Base-by-base conservation (phyloP, 257 asterid genomes). In the Rhazya stricta region DNA sequence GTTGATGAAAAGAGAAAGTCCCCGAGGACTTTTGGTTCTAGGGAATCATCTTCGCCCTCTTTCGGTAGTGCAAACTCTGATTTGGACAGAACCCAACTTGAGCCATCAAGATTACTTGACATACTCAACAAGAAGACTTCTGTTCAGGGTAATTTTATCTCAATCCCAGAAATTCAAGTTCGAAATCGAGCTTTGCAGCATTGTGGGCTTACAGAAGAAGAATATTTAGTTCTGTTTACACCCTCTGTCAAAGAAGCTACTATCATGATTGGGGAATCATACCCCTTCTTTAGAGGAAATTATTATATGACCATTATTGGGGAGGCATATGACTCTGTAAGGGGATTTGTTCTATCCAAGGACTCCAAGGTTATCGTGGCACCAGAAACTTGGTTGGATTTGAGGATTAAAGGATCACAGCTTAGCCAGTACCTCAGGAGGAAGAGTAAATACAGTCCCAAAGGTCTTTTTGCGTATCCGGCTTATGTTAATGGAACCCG, bases 401-500 rank as follows among this genome's bases (percentile, higher is more conserved):
- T 92, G 77, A 90, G 97, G 93, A 90, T 92, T 61, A 92, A 90
- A 73, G 97, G 95, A 25, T 92, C 97, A 4, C 97, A 91, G 36
- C 83, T 90, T 0, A 92, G 96, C 71, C 95, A 92, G 42, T 92
- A 90, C 48, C 90, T 92, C 41, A 73, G 96, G 68, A 81, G 91
- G 73, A 92, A 90, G 56, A 87, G 91, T 46, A 92, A 87, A 81
- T 80, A 87, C 57, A 79, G 61, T 23, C 95, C 95, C 0, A 90
- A 90, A 76, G 97, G 97, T 1, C 81, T 92, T 9, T 92, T 92
- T 37, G 90, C 93, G 0, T 92, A 92, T 67, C 86, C 93, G 0
- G 89, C 88, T 5, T 76, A 53, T 15, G 78, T 80, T 0, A 78
- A 78, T 8, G 92, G 87, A 0, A 81, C 76, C 1, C 86, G 91